Evolutionary conservation across 345 rosid species (phyloP), one percentile per base, ranked within the genome.

Genomic region (Nephelium lappaceum): DNA sequence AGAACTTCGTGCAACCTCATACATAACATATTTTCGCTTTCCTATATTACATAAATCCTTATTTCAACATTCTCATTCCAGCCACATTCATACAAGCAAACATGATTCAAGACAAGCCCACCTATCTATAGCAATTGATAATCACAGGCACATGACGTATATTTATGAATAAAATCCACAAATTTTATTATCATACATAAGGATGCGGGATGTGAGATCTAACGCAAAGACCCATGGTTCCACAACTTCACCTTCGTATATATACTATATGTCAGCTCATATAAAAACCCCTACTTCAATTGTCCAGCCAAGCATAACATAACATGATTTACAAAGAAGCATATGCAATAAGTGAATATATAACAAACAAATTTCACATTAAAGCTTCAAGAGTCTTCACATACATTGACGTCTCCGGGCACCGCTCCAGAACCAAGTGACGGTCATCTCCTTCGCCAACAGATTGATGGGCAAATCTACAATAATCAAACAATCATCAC

Each of bases 401-500:
- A 23, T 86, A 91, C 95, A 88, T 81, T 77, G 93, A 83, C 57
- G 93, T 86, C 83, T 91, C 95, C 4, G 83, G 83, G 82, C 91
- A 84, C 47, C 95, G 86, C 81, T 86, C 85, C 75, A 91, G 84
- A 70, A 89, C 61, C 74, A 91, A 79, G 80, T 88, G 91, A 18
- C 93, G 80, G 5, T 85, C 81, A 24, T 86, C 90, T 67, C 91
- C 93, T 81, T 91, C 95, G 11, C 93, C 95, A 70, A 91, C 81
- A 23, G 95, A 91, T 62, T 80, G 85, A 86, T 91, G 95, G 55
- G 92, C 82, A 86, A 91, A 89, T 82, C 95, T 91, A 79, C 63
- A 62, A 61, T 8, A 24, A 78, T 8, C 21, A 76, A 36, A 80
- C 41, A 78, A 68, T 27, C 6, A 79, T 60, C 45, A 72, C 24